Conservation (phyloP, 139 green algal species). For the Chlamydomonas urium region DNA sequence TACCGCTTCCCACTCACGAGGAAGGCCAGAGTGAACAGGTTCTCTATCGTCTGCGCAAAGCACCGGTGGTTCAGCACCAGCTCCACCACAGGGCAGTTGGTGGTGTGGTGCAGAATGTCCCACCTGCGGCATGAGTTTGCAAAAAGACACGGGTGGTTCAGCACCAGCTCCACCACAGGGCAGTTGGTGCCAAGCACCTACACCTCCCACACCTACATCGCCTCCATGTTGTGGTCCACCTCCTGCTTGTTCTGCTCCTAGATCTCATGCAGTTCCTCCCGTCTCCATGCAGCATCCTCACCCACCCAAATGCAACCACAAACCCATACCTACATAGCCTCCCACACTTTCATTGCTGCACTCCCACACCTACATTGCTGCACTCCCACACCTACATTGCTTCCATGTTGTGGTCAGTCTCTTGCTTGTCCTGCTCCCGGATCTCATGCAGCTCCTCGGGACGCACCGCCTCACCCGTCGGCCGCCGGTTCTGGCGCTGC, state of each 20-base stretch:
- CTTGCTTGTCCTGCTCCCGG: constrained; percentile 32
- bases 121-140: not conserved
- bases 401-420: constrained; percentile 75
- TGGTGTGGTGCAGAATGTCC: not conserved
- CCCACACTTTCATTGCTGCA: not conserved
- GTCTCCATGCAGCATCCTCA: constrained; percentile 33
- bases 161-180: constrained; percentile 30
- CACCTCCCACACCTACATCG: constrained; percentile 52
- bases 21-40: constrained; percentile 83
- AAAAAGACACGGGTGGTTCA: constrained; percentile 64
- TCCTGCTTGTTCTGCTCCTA: constrained; percentile 41
- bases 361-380: too few species aligned
- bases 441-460: constrained; percentile 42
- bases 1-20: too few species aligned
- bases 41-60: constrained; percentile 85
- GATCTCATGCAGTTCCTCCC: constrained; percentile 37
- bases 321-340: too few species aligned
- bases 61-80: constrained; percentile 57
- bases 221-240: constrained; percentile 72
- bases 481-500: constrained; percentile 13
- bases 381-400: constrained; percentile 62
- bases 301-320: too few species aligned
- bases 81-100: constrained; percentile 14
- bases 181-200: not conserved
- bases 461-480: constrained; percentile 35